These are phyloP conservation scores for Coemansia sp. DNA, from an alignment of 192 early-diverging fungal genomes.

Conservation along the genomic window DNA sequence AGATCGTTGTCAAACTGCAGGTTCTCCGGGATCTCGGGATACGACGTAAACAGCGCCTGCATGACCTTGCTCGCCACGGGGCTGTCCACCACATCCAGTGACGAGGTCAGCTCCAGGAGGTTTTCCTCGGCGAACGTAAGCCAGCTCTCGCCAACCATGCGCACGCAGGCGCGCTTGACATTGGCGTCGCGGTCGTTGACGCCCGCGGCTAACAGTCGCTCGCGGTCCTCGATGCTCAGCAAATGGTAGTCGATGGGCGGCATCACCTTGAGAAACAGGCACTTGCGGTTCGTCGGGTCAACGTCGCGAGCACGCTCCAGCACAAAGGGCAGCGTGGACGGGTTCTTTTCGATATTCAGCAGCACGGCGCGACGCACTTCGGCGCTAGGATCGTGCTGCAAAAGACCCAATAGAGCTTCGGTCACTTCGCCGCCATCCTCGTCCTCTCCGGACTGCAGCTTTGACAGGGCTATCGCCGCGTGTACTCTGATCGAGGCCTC, in stretches of 20 bases:
- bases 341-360: conserved; percentile 68
- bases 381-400: conserved; percentile 75
- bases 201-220: conserved; percentile 70
- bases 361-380: conserved; percentile 84
- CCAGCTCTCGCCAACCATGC: conserved; percentile 71
- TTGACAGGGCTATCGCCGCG: conserved; percentile 74
- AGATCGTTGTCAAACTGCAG: conserved; percentile 58
- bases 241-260: conserved; percentile 69
- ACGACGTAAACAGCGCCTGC: conserved; percentile 62
- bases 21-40: conserved; percentile 66
- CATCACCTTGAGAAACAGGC: conserved; percentile 71
- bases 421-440: conserved; percentile 62
- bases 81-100: conserved; percentile 72
- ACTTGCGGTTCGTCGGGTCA: conserved; percentile 71
- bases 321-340: conserved; percentile 64
- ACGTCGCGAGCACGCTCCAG: conserved; percentile 77
- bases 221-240: conserved; percentile 68
- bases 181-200: conserved; percentile 78
- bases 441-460: conserved; percentile 68
- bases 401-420: conserved; percentile 60
- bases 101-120: conserved; percentile 70
- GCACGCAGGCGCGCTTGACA: conserved; percentile 73
- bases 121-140: conserved; percentile 73
- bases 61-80: conserved; percentile 63
- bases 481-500: conserved; percentile 76